phyloP scores from a whole-genome alignment of 106 monocot species.

The Dioscorea zingiberensis region DNA sequence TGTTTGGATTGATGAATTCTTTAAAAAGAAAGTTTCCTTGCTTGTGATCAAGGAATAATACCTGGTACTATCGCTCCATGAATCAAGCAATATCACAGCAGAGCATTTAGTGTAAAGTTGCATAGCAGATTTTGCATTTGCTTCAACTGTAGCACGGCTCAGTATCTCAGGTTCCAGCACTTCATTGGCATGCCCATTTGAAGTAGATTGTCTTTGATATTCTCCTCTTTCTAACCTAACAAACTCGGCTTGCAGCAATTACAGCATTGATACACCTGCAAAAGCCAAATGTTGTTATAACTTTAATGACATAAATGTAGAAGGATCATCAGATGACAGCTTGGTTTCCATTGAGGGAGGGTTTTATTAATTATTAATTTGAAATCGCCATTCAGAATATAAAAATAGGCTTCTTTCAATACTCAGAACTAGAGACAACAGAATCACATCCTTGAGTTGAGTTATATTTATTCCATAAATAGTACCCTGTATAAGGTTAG shows the following conservation, averaged over 20 bases:
- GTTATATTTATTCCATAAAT: no score
- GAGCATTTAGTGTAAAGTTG: conserved; percentile 78
- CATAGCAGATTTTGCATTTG: conserved; percentile 86
- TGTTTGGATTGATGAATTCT: not conserved
- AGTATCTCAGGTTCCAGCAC: conserved; percentile 42
- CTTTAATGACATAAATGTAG: no score
- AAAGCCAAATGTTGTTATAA: not conserved
- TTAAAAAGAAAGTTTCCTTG: not conserved
- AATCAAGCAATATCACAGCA: conserved; percentile 61
- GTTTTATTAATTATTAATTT: no score
- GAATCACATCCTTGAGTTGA: not conserved
- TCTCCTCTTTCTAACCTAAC: conserved; percentile 54
- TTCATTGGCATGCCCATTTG: conserved; percentile 55
- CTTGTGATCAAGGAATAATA: conserved; percentile 10
- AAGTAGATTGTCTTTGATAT: conserved; percentile 41
- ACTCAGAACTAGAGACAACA: not conserved
- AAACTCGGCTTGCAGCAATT: conserved; percentile 71
- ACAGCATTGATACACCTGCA: conserved; percentile 83
- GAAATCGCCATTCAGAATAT: no score
- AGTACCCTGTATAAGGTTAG: no score
- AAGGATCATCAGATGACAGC: not conserved
- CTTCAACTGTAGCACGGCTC: conserved; percentile 48
- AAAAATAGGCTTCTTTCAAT: no score
- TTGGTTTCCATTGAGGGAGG: not conserved
- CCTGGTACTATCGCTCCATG: conserved; percentile 73